Conservation (phyloP, 208 protist genomes). For the Wallacemonas sp. region DNA sequence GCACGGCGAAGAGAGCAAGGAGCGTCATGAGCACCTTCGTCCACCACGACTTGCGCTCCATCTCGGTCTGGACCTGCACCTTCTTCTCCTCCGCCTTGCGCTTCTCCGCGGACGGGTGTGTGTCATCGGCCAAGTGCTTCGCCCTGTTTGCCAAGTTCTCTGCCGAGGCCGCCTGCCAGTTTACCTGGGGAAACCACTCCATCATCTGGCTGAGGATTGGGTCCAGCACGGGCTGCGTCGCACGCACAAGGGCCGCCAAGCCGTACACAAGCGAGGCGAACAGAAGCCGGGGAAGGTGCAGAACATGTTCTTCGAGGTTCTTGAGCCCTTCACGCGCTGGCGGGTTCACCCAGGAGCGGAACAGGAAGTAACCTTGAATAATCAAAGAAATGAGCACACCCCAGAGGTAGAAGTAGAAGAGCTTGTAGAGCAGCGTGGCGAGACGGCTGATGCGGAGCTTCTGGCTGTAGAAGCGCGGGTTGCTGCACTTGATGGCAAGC, state of each 20-base stretch:
- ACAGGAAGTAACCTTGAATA: constrained; percentile 79
- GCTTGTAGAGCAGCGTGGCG: constrained; percentile 70
- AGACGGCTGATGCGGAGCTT: constrained; percentile 66
- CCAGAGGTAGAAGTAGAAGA: constrained; percentile 86
- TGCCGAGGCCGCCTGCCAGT: constrained; percentile 66
- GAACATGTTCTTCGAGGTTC: constrained; percentile 78
- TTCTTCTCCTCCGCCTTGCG: constrained; percentile 28
- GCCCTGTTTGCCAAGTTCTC: constrained; percentile 56
- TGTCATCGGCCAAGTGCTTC: constrained; percentile 59
- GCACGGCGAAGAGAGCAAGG: constrained; percentile 61
- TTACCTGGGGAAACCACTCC: constrained; percentile 63
- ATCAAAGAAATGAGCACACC: constrained; percentile 70
- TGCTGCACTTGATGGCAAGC: constrained; percentile 80
- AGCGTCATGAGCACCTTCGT: constrained; percentile 57
- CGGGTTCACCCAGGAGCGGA: constrained; percentile 85
- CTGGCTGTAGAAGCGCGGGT: constrained; percentile 70
- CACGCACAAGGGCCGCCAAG: constrained; percentile 48
- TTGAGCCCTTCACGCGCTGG: constrained; percentile 74
- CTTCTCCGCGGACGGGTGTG: constrained; percentile 40
- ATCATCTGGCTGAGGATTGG: constrained; percentile 50
- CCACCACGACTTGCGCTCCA: constrained; percentile 64
- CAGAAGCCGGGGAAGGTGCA: constrained; percentile 83
- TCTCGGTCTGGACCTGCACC: constrained; percentile 32
- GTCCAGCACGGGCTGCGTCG: constrained; percentile 64
- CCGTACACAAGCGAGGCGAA: constrained; percentile 59